These are phyloP conservation scores for Yamadazyma insecticola DNA, from an alignment of 805 yeast genomes.

Conservation along the genomic window DNA sequence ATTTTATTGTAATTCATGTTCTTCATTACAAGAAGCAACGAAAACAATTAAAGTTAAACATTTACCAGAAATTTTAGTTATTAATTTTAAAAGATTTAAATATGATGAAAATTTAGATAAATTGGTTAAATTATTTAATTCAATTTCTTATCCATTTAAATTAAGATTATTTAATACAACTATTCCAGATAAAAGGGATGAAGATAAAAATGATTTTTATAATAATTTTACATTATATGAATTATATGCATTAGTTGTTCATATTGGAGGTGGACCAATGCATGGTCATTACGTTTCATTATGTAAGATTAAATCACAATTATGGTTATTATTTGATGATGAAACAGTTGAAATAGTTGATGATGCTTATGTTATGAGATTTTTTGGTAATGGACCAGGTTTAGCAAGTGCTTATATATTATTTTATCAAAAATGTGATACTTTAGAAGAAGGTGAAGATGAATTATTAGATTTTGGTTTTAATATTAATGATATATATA, in stretches of 20 bases:
- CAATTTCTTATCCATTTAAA: conserved; percentile 74
- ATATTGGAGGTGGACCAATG: conserved; percentile 96
- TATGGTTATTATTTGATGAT: conserved; percentile 94
- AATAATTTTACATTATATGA: conserved; percentile 58
- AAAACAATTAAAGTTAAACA: conserved; percentile 77
- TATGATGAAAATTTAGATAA: conserved; percentile 78
- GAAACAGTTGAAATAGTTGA: conserved; percentile 89
- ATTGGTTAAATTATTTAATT: conserved; percentile 81
- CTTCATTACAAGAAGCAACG: conserved; percentile 89
- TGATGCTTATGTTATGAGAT: conserved; percentile 75
- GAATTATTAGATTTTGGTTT: conserved; percentile 32
- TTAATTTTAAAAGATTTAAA: conserved; percentile 89
- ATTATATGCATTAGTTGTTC: conserved; percentile 81
- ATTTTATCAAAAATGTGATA: conserved; percentile 56
- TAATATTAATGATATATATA: conserved; percentile 23
- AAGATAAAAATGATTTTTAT: conserved; percentile 18
- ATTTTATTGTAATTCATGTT: conserved; percentile 88
- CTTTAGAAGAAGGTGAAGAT: conserved; percentile 36
- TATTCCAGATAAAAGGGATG: conserved; percentile 13
- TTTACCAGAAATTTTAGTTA: conserved; percentile 72
- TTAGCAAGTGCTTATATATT: conserved; percentile 88
- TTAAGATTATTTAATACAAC: conserved; percentile 70
- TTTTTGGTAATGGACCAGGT: conserved; percentile 85
- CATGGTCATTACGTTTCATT: conserved; percentile 94
- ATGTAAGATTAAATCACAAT: conserved; percentile 68